Evolutionary conservation across 371 early-diverging fungal species (phyloP).

Genomic region (Entomophthora muscae): DNA sequence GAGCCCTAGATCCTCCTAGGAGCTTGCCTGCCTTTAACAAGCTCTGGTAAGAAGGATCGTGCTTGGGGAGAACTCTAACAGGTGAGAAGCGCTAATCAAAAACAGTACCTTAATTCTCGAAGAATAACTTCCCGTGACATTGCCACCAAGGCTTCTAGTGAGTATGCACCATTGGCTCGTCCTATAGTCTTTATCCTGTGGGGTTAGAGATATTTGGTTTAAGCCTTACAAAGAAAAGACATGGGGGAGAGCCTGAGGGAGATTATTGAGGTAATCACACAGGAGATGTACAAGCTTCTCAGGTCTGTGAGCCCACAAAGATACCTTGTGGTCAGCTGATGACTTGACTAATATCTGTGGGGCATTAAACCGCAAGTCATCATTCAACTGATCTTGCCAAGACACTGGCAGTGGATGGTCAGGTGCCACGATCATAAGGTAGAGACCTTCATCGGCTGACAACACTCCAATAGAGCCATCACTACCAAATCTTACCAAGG

Average conservation of each 20-base stretch:
- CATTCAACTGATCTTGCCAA: neutral
- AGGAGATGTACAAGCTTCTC: neutral
- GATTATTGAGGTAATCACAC: neutral
- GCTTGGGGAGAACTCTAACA: neutral
- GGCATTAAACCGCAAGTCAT: neutral
- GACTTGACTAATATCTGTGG: neutral
- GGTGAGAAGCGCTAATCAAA: neutral
- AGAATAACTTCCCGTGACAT: neutral
- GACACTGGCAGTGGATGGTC: neutral
- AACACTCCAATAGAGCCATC: neutral
- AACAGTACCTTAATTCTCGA: neutral
- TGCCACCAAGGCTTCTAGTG: neutral
- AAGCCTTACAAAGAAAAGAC: neutral
- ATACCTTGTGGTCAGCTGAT: neutral
- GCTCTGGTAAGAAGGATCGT: neutral
- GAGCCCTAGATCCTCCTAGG: neutral
- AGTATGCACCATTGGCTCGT: neutral
- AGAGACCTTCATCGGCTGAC: neutral
- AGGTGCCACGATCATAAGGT: neutral
- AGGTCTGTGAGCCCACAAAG: neutral
- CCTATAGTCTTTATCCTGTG: neutral
- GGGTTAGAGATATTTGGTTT: neutral
- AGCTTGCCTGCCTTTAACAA: neutral
- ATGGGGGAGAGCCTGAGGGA: neutral
- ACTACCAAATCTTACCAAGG: neutral